A percentile compares a stretch with the other conserved stretches of the same genome.
Evolutionary conservation across 805 yeast genomes (phyloP).

Genomic region (Candida oleophila): DNA sequence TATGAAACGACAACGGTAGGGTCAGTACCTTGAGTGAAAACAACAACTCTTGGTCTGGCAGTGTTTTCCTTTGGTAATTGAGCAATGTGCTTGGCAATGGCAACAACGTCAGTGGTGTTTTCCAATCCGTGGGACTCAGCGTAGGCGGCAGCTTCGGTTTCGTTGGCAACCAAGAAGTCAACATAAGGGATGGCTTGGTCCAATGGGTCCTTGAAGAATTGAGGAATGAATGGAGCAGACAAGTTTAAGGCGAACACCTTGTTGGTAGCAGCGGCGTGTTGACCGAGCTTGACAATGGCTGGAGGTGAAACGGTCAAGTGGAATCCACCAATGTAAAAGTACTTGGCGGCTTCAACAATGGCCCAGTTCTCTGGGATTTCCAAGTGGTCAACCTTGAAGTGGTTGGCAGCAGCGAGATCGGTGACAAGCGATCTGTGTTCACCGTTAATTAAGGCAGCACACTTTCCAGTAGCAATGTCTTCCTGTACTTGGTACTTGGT

Average conservation of each 20-base stretch:
- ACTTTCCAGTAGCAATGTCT: slow-evolving; percentile 86
- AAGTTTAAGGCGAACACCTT: slow-evolving; percentile 81
- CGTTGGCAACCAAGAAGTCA: slow-evolving; percentile 91
- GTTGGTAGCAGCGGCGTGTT: slow-evolving; percentile 84
- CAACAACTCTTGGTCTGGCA: slow-evolving; percentile 73
- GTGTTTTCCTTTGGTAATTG: slow-evolving; percentile 71
- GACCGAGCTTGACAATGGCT: slow-evolving; percentile 84
- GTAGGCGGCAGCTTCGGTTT: slow-evolving; percentile 93
- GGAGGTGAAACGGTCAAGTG: slow-evolving; percentile 97
- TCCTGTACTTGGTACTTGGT: slow-evolving; percentile 82
- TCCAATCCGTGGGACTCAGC: slow-evolving; percentile 79
- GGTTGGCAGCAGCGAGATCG: slow-evolving; percentile 97
- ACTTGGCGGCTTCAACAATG: slow-evolving; percentile 74
- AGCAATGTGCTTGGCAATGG: slow-evolving; percentile 82
- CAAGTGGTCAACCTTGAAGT: slow-evolving; percentile 86
- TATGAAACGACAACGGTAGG: slow-evolving; percentile 79
- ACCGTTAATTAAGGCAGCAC: slow-evolving; percentile 93
- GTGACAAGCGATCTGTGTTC: slow-evolving; percentile 90
- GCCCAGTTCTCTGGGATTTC: slow-evolving; percentile 88
- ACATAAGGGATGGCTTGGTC: slow-evolving; percentile 80
- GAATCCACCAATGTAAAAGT: slow-evolving; percentile 97
- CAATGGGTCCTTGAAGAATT: slow-evolving; percentile 90
- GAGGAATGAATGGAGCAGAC: slow-evolving; percentile 95
- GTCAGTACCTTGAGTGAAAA: slow-evolving; percentile 94
- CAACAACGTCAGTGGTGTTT: slow-evolving; percentile 56